Base-by-base conservation (phyloP, 225 moss, liverwort and hornwort genomes). In the Straminergon stramineum region DNA sequence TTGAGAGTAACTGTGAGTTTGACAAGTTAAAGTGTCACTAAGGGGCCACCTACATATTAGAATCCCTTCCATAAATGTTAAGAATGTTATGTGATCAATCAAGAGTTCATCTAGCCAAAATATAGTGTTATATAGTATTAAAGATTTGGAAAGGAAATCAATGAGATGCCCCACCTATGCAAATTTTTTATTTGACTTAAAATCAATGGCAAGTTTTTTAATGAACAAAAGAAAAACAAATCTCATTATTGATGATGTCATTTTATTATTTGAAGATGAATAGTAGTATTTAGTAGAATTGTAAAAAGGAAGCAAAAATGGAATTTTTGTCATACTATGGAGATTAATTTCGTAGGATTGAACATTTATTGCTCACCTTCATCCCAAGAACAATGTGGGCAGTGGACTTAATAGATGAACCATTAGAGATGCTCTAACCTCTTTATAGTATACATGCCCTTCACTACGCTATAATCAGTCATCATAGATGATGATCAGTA, bases 131-230 rank as follows among this genome's bases (percentile, higher is more conserved):
- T 30, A 18, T 17, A 10, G 1, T 32, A 31, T 32, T 31, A 7
- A 52, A 76, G 7, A 52, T 52, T 76, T 34, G 3, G 5, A 52
- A 3, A 77, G 0, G 7, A 2, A 8, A 35, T 53, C 14, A 55
- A 1, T 77, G 35, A 0, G 5, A 13, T 53, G 34, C 5, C 14
- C 22, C 0, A 76, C 13, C 1, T 0, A 1, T 13, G 7, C 28
- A 53, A 14, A 35, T 14, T 53, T 0, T 8, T 53, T 34, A 53
- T 77, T 34, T 52, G 3, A 77, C 22, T 77, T 5, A 3, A 22
- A 55, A 0, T 1, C 35, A 77, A 35, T 77, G 23, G 4, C 5
- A 76, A 34, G 12, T 13, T 34, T 45, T 6, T 1, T 16, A 32
- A 52, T 52, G 13, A 52, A 0, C 0, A 75, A 31, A 20, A 75